Percentiles rank a stretch among this genome's conserved stretches.
Conservation (phyloP, 2,329 filamentous ascomycete species). For the Aureobasidium vineae region DNA sequence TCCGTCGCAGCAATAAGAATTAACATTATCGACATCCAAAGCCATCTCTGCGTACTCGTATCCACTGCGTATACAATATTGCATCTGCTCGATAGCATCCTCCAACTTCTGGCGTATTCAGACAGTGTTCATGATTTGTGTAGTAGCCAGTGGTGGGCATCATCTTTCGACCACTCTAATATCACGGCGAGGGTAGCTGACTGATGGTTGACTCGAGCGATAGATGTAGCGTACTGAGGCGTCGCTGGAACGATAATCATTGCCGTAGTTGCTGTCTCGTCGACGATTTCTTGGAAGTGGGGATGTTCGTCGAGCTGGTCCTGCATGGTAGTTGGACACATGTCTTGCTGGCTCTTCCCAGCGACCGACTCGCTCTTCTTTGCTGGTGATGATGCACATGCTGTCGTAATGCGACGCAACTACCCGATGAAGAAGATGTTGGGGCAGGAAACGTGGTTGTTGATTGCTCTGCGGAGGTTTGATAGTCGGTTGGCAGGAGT, state of each 20-base stretch:
- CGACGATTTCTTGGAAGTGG: conserved; percentile 9
- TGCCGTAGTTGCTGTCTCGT: conserved; percentile 16
- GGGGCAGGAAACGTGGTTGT: not conserved
- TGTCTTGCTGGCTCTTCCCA: conserved; percentile 35
- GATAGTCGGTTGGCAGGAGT: not conserved
- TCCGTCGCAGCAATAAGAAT: not conserved
- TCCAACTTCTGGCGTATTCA: not conserved
- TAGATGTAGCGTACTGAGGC: conserved; percentile 9
- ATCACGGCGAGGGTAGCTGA: conserved; percentile 20
- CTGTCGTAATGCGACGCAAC: conserved; percentile 2
- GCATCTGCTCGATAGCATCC: not conserved
- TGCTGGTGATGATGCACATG: conserved; percentile 37
- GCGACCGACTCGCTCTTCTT: conserved; percentile 30
- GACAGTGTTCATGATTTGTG: conserved; percentile 32
- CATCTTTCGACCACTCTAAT: conserved; percentile 15
- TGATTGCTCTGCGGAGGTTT: not conserved
- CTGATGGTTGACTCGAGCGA: conserved; percentile 33
- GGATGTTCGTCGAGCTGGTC: conserved; percentile 27
- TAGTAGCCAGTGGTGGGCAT: conserved; percentile 36
- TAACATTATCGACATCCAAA: not conserved
- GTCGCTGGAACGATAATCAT: conserved; percentile 17
- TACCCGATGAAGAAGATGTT: not conserved
- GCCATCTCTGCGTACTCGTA: conserved; percentile 36
- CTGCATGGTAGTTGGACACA: conserved; percentile 37
- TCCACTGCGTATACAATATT: not conserved